Percentiles rank a stretch among this genome's conserved stretches.
phyloP scores from a whole-genome alignment of 2,329 filamentous ascomycete species.

The Drechslera avenae region DNA sequence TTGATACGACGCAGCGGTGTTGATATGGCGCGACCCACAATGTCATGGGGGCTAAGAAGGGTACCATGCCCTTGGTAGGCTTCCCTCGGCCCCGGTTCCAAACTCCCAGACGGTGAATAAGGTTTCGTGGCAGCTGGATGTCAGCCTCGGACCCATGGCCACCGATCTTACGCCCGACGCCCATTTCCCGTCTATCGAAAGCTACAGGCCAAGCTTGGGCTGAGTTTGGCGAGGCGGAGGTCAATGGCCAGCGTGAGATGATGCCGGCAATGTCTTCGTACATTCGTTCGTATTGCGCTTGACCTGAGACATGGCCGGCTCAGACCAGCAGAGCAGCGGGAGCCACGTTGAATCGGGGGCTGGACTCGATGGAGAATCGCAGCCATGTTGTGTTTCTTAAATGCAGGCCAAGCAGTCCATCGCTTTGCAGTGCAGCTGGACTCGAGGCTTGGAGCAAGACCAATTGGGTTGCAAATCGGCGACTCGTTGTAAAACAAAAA shows the following conservation, averaged over 20 bases:
- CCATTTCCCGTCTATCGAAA: conserved; percentile 32
- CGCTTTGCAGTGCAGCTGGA: conserved; percentile 21
- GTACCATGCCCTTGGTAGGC: conserved; percentile 9
- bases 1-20: not conserved
- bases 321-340: conserved; percentile 18
- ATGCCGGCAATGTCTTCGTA: conserved; percentile 25
- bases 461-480: conserved; percentile 36
- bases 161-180: conserved; percentile 41
- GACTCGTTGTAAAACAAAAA: conserved; percentile 35
- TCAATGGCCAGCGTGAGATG: conserved; percentile 23
- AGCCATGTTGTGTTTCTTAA: conserved; percentile 13
- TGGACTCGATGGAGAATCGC: conserved; percentile 16
- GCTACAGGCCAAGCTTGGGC: conserved; percentile 6
- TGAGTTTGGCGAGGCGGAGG: conserved; percentile 23
- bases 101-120: conserved; percentile 15
- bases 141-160: conserved; percentile 37
- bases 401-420: conserved; percentile 24
- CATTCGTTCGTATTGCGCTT: conserved; percentile 21
- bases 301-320: conserved; percentile 24
- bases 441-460: conserved; percentile 24
- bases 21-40: conserved; percentile 2
- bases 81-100: not conserved
- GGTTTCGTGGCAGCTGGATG: conserved; percentile 28
- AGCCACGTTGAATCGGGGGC: conserved; percentile 8
- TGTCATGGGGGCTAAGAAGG: conserved; percentile 5